A percentile compares a stretch with the other conserved stretches of the same genome.
These are phyloP conservation scores for Botryotinia calthae DNA, from an alignment of 2,329 filamentous ascomycete genomes.

Conservation along the genomic window DNA sequence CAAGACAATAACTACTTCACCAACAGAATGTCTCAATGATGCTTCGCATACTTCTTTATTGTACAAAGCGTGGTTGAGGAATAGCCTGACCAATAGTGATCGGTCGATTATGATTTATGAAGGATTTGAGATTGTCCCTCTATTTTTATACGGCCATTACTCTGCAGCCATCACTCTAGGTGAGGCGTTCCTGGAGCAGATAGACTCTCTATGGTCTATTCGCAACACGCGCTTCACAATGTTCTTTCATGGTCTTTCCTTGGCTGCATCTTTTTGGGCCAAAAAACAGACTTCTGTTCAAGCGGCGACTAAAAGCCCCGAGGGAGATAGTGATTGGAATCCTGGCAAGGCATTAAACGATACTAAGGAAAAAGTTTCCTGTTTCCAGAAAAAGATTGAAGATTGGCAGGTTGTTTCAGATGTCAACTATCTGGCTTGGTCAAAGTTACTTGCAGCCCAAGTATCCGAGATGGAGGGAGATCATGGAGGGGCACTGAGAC, in stretches of 20 bases:
- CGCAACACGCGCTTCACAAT: constrained; percentile 56
- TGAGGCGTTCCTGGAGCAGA: constrained; percentile 47
- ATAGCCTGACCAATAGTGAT: constrained; percentile 53
- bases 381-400: constrained; percentile 59
- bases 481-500: constrained; percentile 56
- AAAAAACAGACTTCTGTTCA: constrained; percentile 34
- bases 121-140: constrained; percentile 59
- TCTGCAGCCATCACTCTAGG: constrained; percentile 57
- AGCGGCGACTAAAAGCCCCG: constrained; percentile 36
- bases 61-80: constrained; percentile 59
- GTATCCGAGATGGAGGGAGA: constrained; percentile 60
- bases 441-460: constrained; percentile 65
- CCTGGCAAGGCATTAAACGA: constrained; percentile 46
- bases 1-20: constrained; percentile 56
- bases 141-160: constrained; percentile 64
- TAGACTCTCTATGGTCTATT: constrained; percentile 56
- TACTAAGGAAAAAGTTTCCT: constrained; percentile 52
- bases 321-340: constrained; percentile 44
- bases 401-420: constrained; percentile 62
- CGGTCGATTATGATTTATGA: constrained; percentile 68
- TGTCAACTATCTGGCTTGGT: constrained; percentile 71
- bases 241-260: constrained; percentile 59
- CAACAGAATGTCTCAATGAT: constrained; percentile 61
- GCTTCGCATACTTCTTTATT: constrained; percentile 57
- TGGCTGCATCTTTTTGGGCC: constrained; percentile 49